Conservation (phyloP, 176 grass and related monocot species). For the Dactylis glomerata region DNA sequence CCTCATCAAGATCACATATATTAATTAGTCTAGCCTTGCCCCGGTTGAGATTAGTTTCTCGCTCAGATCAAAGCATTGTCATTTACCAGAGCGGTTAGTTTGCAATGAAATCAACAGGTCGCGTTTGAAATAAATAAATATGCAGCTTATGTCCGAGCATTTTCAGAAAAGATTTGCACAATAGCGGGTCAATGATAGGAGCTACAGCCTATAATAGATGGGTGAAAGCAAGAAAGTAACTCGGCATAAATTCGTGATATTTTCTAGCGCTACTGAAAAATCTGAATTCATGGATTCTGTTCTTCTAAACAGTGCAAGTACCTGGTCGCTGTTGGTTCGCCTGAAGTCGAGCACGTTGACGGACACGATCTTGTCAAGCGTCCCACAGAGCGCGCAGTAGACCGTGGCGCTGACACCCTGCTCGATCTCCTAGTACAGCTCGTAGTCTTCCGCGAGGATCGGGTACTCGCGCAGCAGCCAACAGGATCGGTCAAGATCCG, state of each 20-base stretch:
- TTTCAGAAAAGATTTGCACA: background rate
- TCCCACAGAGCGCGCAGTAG: constrained; percentile 60
- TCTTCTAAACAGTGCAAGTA: background rate
- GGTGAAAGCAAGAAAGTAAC: background rate
- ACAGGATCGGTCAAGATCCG: no score
- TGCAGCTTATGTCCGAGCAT: background rate
- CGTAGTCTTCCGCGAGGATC: constrained; percentile 71
- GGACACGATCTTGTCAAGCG: constrained; percentile 60
- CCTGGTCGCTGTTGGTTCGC: constrained; percentile 77
- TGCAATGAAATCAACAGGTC: no score
- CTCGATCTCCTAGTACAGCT: constrained; percentile 70
- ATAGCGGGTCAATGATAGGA: background rate
- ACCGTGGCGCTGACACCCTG: constrained; percentile 81
- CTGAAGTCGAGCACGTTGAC: constrained; percentile 89
- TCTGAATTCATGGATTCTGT: no score
- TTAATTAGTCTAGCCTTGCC: no score
- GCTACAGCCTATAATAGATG: background rate
- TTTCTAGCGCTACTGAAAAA: background rate
- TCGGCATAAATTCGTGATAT: background rate
- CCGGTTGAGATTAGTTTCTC: no score
- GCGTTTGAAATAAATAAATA: no score
- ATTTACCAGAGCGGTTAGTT: no score
- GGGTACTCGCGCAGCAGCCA: constrained; percentile 75
- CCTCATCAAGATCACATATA: no score
- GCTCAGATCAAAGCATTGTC: no score